A percentile compares a stretch with the other conserved stretches of the same genome.
phyloP scores from a whole-genome alignment of 2,329 filamentous ascomycete species.

The Zymoseptoria tritici region DNA sequence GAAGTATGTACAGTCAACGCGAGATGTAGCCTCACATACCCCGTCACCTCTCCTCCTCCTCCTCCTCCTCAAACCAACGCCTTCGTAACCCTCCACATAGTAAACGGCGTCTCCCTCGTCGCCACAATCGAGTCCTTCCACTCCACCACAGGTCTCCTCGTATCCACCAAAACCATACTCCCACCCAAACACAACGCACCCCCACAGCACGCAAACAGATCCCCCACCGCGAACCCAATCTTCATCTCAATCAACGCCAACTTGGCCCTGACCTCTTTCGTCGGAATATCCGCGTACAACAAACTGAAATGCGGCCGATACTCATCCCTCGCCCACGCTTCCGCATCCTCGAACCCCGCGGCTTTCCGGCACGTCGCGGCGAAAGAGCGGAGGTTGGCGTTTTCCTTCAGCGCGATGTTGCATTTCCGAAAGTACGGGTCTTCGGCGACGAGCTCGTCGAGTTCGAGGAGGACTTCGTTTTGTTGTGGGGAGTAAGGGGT shows the following conservation, averaged over 20 bases:
- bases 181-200: slow-evolving; percentile 20
- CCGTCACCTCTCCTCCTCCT: background rate
- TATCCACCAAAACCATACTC: slow-evolving; percentile 19
- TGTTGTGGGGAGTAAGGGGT: slow-evolving; percentile 8
- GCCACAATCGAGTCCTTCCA: slow-evolving; percentile 15
- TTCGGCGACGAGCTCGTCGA: slow-evolving; percentile 17
- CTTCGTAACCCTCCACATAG: slow-evolving; percentile 18
- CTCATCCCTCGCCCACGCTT: slow-evolving; percentile 8
- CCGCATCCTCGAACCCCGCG: slow-evolving; percentile 6
- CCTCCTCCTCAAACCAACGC: slow-evolving; percentile 11
- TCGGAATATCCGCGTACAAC: slow-evolving; percentile 17
- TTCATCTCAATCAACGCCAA: slow-evolving; percentile 21
- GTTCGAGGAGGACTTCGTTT: slow-evolving; percentile 19
- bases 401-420: slow-evolving; percentile 16
- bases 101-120: slow-evolving; percentile 16
- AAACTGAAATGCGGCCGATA: slow-evolving; percentile 20
- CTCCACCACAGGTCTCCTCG: slow-evolving; percentile 12
- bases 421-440: slow-evolving; percentile 18
- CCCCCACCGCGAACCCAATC: slow-evolving; percentile 20
- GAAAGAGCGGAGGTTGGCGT: slow-evolving; percentile 13
- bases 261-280: slow-evolving; percentile 15
- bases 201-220: slow-evolving; percentile 22
- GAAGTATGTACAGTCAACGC: background rate
- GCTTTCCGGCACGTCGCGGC: slow-evolving; percentile 7
- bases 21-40: background rate